A percentile compares a stretch with the other conserved stretches of the same genome.
Evolutionary conservation across 2,329 filamentous ascomycete species (phyloP).

Genomic region (Fusarium continuum): DNA sequence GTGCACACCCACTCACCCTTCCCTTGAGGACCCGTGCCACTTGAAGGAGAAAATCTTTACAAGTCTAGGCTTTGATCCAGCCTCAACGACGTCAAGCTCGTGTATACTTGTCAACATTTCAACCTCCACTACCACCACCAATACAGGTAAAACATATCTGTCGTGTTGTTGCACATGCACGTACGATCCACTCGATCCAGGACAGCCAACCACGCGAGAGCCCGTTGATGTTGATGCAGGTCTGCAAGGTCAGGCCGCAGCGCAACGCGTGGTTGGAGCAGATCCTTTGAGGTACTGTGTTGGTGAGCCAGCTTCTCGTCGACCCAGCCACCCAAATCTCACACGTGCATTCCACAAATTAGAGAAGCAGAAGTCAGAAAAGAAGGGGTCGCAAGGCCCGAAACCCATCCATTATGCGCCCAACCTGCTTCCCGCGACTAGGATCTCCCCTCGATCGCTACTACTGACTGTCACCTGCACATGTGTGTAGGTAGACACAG

Average conservation of each 20-base stretch:
- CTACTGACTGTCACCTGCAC: background rate
- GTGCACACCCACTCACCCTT: conserved; percentile 22
- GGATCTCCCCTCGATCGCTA: conserved; percentile 11
- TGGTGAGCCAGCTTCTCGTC: conserved; percentile 12
- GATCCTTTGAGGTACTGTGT: conserved; percentile 33
- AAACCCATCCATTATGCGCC: conserved; percentile 20
- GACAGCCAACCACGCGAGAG: conserved; percentile 24
- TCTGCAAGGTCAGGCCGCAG: conserved; percentile 36
- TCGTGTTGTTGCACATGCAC: conserved; percentile 22
- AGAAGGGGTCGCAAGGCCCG: conserved; percentile 20
- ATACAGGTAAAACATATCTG: conserved; percentile 3
- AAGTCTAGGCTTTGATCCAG: background rate
- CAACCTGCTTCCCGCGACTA: conserved; percentile 18
- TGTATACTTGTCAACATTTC: background rate
- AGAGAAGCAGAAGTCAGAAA: conserved; percentile 4
- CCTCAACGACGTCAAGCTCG: background rate
- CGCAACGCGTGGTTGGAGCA: conserved; percentile 32
- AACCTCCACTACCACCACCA: background rate
- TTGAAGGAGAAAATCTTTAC: background rate
- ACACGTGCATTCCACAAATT: conserved; percentile 37
- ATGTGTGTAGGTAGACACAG: no score
- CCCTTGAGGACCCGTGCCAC: conserved; percentile 9
- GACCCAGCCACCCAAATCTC: conserved; percentile 33
- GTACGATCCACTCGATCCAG: conserved; percentile 32
- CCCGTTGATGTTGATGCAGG: conserved; percentile 29